Percentiles rank a stretch among this genome's conserved stretches.
Conservation (phyloP, 2,329 filamentous ascomycete genomes). For the Hypoxylon sp. region DNA sequence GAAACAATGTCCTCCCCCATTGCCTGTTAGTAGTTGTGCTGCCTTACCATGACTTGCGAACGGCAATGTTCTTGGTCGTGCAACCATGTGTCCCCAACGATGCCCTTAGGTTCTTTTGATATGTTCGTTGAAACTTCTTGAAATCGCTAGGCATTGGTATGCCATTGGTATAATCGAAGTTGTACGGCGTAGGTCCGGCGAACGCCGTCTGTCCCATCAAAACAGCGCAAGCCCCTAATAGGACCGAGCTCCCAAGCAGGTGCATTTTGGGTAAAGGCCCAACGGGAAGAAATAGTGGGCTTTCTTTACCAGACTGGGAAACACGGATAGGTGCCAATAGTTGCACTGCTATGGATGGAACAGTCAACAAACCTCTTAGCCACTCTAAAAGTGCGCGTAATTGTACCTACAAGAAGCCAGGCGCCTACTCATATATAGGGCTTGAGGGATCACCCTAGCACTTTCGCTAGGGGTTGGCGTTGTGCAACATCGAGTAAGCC, state of each 20-base stretch:
- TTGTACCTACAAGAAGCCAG: slow-evolving; percentile 23
- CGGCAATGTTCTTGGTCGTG: slow-evolving; percentile 33
- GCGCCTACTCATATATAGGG: slow-evolving; percentile 29
- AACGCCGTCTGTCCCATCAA: slow-evolving; percentile 23
- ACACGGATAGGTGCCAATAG: slow-evolving; percentile 1
- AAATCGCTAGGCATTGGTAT: slow-evolving; percentile 42
- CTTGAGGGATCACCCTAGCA: slow-evolving; percentile 9
- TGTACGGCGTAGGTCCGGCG: slow-evolving; percentile 21
- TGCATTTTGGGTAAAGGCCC: slow-evolving; percentile 28
- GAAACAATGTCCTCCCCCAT: not conserved
- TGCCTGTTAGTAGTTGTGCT: not conserved
- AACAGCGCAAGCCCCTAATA: slow-evolving; percentile 23
- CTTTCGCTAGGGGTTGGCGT: slow-evolving; percentile 15
- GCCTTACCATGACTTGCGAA: slow-evolving; percentile 45
- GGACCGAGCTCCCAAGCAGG: slow-evolving; percentile 9
- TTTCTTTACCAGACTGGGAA: slow-evolving; percentile 5
- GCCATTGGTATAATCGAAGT: slow-evolving; percentile 8
- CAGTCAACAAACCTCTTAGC: slow-evolving; percentile 14
- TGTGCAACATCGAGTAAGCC: slow-evolving; percentile 20
- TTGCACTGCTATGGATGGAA: slow-evolving; percentile 13
- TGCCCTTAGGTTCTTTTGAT: slow-evolving; percentile 38
- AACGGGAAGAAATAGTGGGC: not conserved
- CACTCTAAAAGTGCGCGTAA: slow-evolving; percentile 7
- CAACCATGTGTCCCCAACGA: slow-evolving; percentile 32
- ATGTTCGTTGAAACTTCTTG: slow-evolving; percentile 34